Evolutionary conservation across 176 grass and related monocot genomes (phyloP).

Genomic region (Carex scoparia): DNA sequence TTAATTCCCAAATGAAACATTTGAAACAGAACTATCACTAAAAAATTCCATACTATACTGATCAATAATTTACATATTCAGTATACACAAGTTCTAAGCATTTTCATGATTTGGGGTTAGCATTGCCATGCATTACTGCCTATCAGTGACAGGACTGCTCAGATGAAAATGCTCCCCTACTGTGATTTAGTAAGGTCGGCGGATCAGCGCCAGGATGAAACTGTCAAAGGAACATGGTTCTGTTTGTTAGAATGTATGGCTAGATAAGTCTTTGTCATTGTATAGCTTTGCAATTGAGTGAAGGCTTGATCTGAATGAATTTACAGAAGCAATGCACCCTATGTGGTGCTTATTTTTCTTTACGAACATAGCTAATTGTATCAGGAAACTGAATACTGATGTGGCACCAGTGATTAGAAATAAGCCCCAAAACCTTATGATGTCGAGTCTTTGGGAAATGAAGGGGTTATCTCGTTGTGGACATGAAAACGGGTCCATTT

Average conservation of each 20-base stretch:
- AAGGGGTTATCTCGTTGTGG: constrained; percentile 12
- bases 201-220: background rate
- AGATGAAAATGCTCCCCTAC: background rate
- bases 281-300: constrained; percentile 11
- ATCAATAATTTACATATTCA: background rate
- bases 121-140: background rate
- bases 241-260: constrained; percentile 4
- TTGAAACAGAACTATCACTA: background rate
- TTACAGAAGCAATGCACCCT: background rate
- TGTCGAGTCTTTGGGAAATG: constrained; percentile 29
- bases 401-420: constrained; percentile 35
- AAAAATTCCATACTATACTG: background rate
- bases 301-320: constrained; percentile 2
- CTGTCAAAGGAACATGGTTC: background rate
- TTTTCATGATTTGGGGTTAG: background rate
- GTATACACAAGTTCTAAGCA: background rate
- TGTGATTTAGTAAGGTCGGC: constrained; percentile 3
- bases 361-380: background rate
- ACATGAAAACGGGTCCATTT: constrained; percentile 30
- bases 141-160: background rate
- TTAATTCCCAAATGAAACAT: too few relatives aligned
- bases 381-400: constrained; percentile 14
- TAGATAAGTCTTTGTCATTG: constrained; percentile 12
- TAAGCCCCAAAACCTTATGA: constrained; percentile 33
- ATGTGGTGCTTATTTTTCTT: background rate